Evolutionary conservation across 2,329 filamentous ascomycete species (phyloP), one percentile per base, ranked within the genome.

Genomic region (Hypoxylon sp.): DNA sequence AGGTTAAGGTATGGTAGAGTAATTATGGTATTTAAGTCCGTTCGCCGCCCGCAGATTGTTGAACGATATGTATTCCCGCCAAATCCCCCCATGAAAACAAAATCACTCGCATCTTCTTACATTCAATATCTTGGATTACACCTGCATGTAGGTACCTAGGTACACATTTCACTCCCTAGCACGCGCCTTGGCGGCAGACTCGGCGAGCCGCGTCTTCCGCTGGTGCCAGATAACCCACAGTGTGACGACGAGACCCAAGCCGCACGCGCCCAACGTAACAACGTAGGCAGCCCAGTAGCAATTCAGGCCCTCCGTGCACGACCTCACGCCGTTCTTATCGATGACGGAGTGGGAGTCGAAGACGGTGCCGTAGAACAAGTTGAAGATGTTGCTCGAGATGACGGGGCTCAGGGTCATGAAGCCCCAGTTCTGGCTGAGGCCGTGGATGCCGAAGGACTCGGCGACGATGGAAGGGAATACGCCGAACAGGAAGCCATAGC

Each of bases 341-440:
- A 93, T 80, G 32, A 89, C 79, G 20, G 91, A 94, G 77, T 97
- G 93, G 7, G 81, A 80, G 76, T 99, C 96, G 71, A 93, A 96
- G 0, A 97, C 89, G 14, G 78, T 80, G 50, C 96, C 96, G 76
- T 98, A 99, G 61, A 96, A 88, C 1, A 97, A 80, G 76, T 98
- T 99, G 84, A 97, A 98, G 20, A 97, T 78, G 72, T 98, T 97
- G 51, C 93, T 94, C 7, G 90, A 93, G 26, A 97, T 79, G 2
- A 97, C 93, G 0, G 95, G 94, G 2, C 93, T 91, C 49, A 97
- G 82, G 0, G 93, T 97, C 89, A 99, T 96, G 72, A 91, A 91
- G 12, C 96, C 96, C 95, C 96, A 99, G 75, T 98, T 99, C 75
- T 97, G 93, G 58, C 91, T 93, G 48, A 99, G 83, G 1, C 94